Percentiles rank a stretch among this genome's conserved stretches.
These are phyloP conservation scores for Thielaviopsis cerberus DNA, from an alignment of 2,329 filamentous ascomycete genomes.

Conservation along the genomic window DNA sequence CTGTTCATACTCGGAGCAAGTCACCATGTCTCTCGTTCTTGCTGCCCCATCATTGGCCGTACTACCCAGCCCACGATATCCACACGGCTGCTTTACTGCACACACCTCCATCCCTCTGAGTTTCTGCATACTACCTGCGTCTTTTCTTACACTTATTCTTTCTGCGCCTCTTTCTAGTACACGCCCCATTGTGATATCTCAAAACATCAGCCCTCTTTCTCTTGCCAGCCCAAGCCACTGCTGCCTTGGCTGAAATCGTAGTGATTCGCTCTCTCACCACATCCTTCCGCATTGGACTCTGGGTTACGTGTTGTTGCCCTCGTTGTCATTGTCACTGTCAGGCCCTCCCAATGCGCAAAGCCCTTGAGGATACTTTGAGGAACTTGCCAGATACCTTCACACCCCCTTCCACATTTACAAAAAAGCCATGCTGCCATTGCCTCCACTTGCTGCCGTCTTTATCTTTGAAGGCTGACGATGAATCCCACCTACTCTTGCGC, in stretches of 20 bases:
- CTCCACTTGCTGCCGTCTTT: neutral
- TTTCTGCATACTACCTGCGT: neutral
- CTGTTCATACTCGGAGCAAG: neutral
- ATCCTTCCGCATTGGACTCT: neutral
- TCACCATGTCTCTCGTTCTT: neutral
- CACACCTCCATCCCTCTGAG: neutral
- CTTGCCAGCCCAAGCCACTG: neutral
- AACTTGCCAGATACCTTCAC: neutral
- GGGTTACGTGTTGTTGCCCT: neutral
- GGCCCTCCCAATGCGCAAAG: too few relatives aligned
- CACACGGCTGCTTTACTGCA: too few relatives aligned
- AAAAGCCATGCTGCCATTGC: neutral
- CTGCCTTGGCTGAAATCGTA: neutral
- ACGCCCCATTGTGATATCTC: neutral
- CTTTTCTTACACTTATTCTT: neutral
- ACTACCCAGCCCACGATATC: neutral
- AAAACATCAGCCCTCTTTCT: too few relatives aligned
- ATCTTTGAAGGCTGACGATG: neutral
- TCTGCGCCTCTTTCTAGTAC: neutral
- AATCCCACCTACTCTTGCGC: neutral
- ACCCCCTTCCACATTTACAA: neutral
- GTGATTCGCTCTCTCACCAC: neutral
- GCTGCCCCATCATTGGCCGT: neutral
- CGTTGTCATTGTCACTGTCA: neutral
- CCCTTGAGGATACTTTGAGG: too few relatives aligned